Conservation (phyloP, 352 stramenopile genomes). For the Pythium oligandrum region DNA sequence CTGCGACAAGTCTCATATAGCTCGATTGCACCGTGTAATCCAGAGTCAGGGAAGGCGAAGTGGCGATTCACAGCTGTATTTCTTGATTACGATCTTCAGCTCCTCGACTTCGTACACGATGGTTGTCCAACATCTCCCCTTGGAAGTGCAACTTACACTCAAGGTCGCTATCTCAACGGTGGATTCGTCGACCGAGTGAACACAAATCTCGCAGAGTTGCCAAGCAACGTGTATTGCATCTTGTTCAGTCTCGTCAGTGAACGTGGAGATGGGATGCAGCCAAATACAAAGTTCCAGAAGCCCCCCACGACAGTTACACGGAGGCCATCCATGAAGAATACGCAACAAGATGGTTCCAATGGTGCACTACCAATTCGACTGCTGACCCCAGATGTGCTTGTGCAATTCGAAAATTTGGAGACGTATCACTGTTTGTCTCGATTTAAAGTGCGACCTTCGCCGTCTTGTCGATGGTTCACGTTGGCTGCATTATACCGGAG, state of each 20-base stretch:
- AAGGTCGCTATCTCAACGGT: constrained; percentile 42
- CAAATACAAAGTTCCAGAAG: too few species aligned
- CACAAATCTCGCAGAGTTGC: constrained; percentile 27
- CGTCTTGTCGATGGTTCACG: constrained; percentile 41
- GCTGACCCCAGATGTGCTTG: not conserved
- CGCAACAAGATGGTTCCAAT: too few species aligned
- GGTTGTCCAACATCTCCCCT: constrained; percentile 30
- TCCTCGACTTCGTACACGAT: constrained; percentile 62
- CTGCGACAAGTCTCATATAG: constrained; percentile 37
- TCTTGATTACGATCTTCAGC: constrained; percentile 54
- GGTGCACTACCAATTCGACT: too few species aligned
- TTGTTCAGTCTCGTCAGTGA: constrained; percentile 31
- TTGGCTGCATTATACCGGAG: constrained; percentile 45
- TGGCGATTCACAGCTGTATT: constrained; percentile 57
- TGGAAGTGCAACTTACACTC: constrained; percentile 25
- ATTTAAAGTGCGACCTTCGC: constrained; percentile 30
- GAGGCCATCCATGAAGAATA: too few species aligned
- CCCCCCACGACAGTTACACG: too few species aligned
- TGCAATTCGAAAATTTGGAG: constrained; percentile 56
- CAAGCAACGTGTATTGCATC: constrained; percentile 43
- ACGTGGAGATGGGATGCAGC: too few species aligned
- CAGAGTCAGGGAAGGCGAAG: constrained; percentile 12
- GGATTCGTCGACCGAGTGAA: constrained; percentile 48
- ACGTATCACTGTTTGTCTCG: constrained; percentile 37
- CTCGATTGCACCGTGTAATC: constrained; percentile 31